phyloP scores from a whole-genome alignment of 805 yeast genomes.

The Ogataea paradorogensis region DNA sequence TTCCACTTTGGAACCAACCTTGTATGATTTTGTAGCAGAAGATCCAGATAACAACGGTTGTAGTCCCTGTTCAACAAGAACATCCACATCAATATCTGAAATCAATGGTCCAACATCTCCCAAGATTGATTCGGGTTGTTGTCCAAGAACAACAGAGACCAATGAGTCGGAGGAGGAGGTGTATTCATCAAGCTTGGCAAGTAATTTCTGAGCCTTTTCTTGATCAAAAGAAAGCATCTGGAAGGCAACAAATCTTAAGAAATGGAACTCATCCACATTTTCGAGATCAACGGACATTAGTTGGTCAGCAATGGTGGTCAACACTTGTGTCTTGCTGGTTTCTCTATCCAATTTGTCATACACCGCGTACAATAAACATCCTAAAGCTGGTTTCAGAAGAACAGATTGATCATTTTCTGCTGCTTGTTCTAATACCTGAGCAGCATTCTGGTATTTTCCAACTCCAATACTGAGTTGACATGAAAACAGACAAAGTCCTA shows the following conservation, averaged over 20 bases:
- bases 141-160: slow-evolving; percentile 22
- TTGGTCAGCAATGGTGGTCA: slow-evolving; percentile 31
- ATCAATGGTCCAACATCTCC: slow-evolving; percentile 29
- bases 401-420: slow-evolving; percentile 9
- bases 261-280: slow-evolving; percentile 23
- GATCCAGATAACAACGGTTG: slow-evolving; percentile 23
- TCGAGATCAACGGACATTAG: slow-evolving; percentile 14
- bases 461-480: slow-evolving; percentile 33
- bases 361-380: slow-evolving; percentile 47
- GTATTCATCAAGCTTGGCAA: slow-evolving; percentile 20
- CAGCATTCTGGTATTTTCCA: slow-evolving; percentile 35
- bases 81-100: slow-evolving; percentile 31
- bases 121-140: slow-evolving; percentile 8
- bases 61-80: slow-evolving; percentile 29
- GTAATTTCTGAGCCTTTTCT: slow-evolving; percentile 30
- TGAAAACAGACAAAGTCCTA: slow-evolving; percentile 34
- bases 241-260: slow-evolving; percentile 35
- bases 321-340: slow-evolving; percentile 31
- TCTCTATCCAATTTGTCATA: slow-evolving; percentile 45
- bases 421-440: slow-evolving; percentile 36
- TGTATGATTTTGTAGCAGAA: slow-evolving; percentile 5
- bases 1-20: slow-evolving; percentile 11
- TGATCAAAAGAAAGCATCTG: slow-evolving; percentile 37
- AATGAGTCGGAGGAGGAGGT: slow-evolving; percentile 20
- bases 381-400: slow-evolving; percentile 42